These are phyloP conservation scores for Solanum etuberosum DNA, from an alignment of 257 asterid genomes.

Conservation along the genomic window DNA sequence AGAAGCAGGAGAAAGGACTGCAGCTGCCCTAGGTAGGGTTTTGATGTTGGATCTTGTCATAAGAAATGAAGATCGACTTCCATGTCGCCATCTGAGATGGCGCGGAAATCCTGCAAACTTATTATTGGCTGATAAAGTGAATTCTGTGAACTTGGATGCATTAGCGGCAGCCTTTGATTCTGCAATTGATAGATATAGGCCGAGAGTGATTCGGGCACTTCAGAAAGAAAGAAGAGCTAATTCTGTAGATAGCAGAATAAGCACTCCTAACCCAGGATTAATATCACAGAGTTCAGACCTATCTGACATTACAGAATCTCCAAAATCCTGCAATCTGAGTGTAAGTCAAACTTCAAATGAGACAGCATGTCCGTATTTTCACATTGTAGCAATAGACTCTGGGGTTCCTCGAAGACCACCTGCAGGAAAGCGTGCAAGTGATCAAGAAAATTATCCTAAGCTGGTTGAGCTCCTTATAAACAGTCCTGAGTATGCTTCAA, in stretches of 20 bases:
- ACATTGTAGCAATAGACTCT: slow-evolving; percentile 87
- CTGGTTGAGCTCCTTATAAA: slow-evolving; percentile 90
- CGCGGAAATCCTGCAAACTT: slow-evolving; percentile 89
- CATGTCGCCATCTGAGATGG: slow-evolving; percentile 96
- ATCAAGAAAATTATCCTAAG: slow-evolving; percentile 85
- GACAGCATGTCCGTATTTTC: slow-evolving; percentile 30
- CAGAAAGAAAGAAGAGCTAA: slow-evolving; percentile 88
- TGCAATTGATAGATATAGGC: slow-evolving; percentile 75
- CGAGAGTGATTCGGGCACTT: slow-evolving; percentile 78
- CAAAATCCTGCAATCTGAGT: slow-evolving; percentile 52
- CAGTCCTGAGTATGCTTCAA: slow-evolving; percentile 65
- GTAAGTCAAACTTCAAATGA: slow-evolving; percentile 44
- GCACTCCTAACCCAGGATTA: slow-evolving; percentile 45
- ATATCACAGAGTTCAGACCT: slow-evolving; percentile 67
- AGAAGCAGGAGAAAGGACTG: slow-evolving; percentile 74
- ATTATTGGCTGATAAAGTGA: slow-evolving; percentile 65
- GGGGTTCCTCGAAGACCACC: slow-evolving; percentile 99
- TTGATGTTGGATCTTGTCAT: slow-evolving; percentile 92
- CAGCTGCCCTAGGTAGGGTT: slow-evolving; percentile 88
- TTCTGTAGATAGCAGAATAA: slow-evolving; percentile 59
- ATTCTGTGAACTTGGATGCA: slow-evolving; percentile 49
- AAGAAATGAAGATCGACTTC: slow-evolving; percentile 95
- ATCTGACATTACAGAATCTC: slow-evolving; percentile 69
- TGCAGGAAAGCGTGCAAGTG: slow-evolving; percentile 87
- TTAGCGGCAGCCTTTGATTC: slow-evolving; percentile 79